Evolutionary conservation across 1,284 basidiomycete genomes (phyloP), one percentile per base, ranked within the genome.

Genomic region (Fistulina hepatica): DNA sequence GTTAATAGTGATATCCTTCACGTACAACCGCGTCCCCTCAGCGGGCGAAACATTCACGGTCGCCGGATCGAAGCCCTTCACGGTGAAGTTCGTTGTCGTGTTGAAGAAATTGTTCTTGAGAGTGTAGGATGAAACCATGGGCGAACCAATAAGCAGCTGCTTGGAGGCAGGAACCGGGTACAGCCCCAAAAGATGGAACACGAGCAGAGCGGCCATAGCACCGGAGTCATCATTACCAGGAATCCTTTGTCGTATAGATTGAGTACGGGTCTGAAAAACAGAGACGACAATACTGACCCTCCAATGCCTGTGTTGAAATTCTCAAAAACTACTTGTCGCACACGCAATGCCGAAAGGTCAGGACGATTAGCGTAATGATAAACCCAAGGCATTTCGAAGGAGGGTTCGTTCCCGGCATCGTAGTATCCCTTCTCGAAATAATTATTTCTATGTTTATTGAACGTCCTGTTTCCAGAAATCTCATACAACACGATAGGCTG

Each of bases 191-290:
- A 74, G 53, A 46, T 73, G 69, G 59, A 72, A 73, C 3, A 56
- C 52, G 5, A 73, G 60, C 23, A 73, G 58, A 6, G 69, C 55
- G 0, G 69, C 71, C 72, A 75, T 75, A 4, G 64, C 63, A n/a
- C 60, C 64, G 1, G 59, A 61, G 47, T 74, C 71, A 43, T 73
- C 70, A 46, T 75, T 74, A 11, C 70, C 69, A 3, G 71, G 67
- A 23, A 73, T 59, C 23, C 58, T 35, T 36, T 19, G 39, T n/a
- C 19, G 26, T 34, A 8, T 20, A 33, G n/a, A 20, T 12, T 25
- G 9, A 9, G 9, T n/a, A 25, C 24, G 24, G 9, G n/a, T n/a
- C 11, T 10, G 31, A 6, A 13, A 25, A 24, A 21, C 33, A 21
- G n/a, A 32, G 16, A 37, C 19, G n/a, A 27, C 35, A 21, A 16